Evolutionary conservation across 2,329 filamentous ascomycete species (phyloP).

Genomic region (Ophiostoma triangulosporum): DNA sequence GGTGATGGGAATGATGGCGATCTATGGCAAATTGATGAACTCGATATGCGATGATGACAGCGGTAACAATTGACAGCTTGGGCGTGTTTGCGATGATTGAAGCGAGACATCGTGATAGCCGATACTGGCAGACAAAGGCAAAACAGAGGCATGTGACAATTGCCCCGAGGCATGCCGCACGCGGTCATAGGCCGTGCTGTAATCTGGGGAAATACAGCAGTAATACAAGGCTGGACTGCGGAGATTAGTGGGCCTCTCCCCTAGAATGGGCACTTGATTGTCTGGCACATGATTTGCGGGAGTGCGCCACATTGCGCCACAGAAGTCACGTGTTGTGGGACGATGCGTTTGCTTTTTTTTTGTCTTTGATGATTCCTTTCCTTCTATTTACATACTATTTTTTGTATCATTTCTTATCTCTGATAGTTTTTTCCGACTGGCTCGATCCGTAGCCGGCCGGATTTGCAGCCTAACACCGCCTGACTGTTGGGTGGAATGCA

Average conservation of each 20-base stretch:
- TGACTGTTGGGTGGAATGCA: background rate
- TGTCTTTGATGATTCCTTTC: too few species aligned
- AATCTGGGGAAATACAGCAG: background rate
- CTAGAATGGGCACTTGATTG: background rate
- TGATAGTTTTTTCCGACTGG: background rate
- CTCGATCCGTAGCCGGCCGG: background rate
- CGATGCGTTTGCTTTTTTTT: too few species aligned
- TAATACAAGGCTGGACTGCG: background rate
- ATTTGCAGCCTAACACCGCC: background rate
- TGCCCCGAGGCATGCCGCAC: constrained; percentile 1
- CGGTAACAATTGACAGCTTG: background rate
- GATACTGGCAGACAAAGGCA: background rate
- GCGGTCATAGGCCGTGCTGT: background rate
- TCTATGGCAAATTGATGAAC: background rate
- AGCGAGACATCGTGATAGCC: background rate
- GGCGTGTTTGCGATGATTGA: background rate
- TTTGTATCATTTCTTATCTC: background rate
- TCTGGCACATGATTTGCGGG: background rate
- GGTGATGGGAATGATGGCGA: background rate
- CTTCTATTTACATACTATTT: background rate
- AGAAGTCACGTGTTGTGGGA: too few species aligned
- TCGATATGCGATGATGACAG: background rate
- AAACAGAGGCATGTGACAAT: constrained; percentile 3
- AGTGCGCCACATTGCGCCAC: too few species aligned
- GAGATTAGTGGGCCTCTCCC: background rate